These are phyloP conservation scores for Eucalyptus rudis DNA, from an alignment of 345 rosid species.

Conservation along the genomic window DNA sequence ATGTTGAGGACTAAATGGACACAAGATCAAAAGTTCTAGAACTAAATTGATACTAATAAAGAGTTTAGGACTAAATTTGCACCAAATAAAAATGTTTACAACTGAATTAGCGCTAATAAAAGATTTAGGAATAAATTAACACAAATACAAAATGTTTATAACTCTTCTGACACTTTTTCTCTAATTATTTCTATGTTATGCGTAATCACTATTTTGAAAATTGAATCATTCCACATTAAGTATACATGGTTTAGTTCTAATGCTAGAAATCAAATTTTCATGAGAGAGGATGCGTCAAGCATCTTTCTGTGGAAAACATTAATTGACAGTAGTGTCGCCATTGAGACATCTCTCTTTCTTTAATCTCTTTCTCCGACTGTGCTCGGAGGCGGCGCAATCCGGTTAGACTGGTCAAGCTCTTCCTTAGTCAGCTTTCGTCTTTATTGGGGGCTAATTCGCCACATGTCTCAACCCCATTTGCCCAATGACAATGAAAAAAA, in stretches of 20 bases:
- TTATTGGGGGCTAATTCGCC: background rate
- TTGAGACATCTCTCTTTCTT: background rate
- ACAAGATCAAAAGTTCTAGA: too few species aligned
- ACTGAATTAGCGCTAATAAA: too few species aligned
- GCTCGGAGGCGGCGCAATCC: background rate
- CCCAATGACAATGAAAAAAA: background rate
- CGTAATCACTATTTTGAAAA: background rate
- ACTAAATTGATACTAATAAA: too few species aligned
- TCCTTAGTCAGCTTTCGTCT: background rate
- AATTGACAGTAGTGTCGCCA: background rate
- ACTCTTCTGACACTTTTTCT: too few species aligned
- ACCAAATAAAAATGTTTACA: too few species aligned
- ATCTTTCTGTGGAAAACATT: background rate
- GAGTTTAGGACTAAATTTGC: too few species aligned
- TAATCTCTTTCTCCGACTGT: background rate
- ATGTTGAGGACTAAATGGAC: too few species aligned
- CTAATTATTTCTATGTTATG: background rate
- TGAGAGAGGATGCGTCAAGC: background rate
- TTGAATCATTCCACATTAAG: background rate
- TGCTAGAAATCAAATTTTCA: background rate
- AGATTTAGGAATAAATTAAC: too few species aligned
- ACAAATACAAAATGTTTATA: rapidly evolving
- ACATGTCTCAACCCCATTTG: background rate
- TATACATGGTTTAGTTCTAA: background rate
- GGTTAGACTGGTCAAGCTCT: background rate